These are phyloP conservation scores for Ilyonectria destructans DNA, from an alignment of 2,329 filamentous ascomycete species.

Conservation along the genomic window DNA sequence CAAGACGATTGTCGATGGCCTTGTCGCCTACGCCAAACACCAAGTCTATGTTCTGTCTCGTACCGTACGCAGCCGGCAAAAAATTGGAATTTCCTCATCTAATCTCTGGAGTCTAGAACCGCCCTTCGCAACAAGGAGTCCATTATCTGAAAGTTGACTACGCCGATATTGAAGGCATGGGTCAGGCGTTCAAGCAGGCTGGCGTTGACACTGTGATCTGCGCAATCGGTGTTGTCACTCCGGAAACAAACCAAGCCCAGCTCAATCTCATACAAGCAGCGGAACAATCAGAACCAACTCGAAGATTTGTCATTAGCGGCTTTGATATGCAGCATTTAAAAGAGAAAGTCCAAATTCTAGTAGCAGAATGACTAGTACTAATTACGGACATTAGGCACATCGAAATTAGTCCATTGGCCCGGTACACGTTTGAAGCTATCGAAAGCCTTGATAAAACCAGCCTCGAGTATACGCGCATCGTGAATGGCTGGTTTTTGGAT, in stretches of 20 bases:
- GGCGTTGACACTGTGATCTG: constrained; percentile 38
- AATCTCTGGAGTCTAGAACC: not conserved
- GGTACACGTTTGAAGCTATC: constrained; percentile 45
- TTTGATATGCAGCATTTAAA: constrained; percentile 43
- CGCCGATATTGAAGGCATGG: not conserved
- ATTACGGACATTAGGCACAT: constrained; percentile 32
- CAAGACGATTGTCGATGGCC: constrained; percentile 38
- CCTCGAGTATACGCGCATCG: constrained; percentile 37
- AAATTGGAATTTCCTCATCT: not conserved
- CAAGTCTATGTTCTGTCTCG: constrained; percentile 37
- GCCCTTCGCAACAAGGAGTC: not conserved
- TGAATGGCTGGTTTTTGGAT: constrained; percentile 47
- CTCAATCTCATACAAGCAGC: constrained; percentile 39
- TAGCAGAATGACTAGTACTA: not conserved
- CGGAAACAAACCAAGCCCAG: constrained; percentile 38
- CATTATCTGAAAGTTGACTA: constrained; percentile 39
- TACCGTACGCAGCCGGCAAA: constrained; percentile 13
- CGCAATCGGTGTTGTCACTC: constrained; percentile 40
- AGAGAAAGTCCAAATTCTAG: constrained; percentile 29
- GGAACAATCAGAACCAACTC: constrained; percentile 11
- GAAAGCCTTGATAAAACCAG: constrained; percentile 31
- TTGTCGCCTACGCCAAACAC: constrained; percentile 36
- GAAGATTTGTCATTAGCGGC: constrained; percentile 43
- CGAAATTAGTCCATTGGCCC: constrained; percentile 36
- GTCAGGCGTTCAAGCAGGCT: constrained; percentile 15